phyloP scores from a whole-genome alignment of 2,329 filamentous ascomycete species.

The Paraphoma chrysanthemicola region DNA sequence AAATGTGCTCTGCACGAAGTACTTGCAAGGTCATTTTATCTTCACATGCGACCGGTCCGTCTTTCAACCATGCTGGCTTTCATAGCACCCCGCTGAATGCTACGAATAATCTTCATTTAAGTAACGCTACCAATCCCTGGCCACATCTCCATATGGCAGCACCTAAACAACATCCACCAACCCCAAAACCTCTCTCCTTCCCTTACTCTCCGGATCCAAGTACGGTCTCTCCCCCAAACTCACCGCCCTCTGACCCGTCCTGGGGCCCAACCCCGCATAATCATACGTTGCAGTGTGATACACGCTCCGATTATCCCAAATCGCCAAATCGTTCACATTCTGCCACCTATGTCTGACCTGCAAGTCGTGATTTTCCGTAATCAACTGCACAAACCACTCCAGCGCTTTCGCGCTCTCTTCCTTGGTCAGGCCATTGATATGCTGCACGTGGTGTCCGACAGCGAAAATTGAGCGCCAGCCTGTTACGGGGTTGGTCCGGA shows the following conservation, averaged over 20 bases:
- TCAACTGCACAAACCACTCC: constrained; percentile 51
- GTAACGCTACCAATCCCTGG: too few species aligned
- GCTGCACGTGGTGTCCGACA: constrained; percentile 49
- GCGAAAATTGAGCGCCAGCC: constrained; percentile 56
- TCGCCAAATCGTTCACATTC: constrained; percentile 57
- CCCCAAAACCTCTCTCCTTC: constrained; percentile 48
- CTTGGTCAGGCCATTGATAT: constrained; percentile 54
- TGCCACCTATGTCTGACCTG: constrained; percentile 59
- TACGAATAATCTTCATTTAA: too few species aligned
- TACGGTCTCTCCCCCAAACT: constrained; percentile 65
- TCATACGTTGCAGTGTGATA: constrained; percentile 69
- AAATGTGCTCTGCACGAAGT: too few species aligned
- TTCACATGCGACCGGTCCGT: too few species aligned
- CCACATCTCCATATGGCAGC: too few species aligned
- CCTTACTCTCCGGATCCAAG: constrained; percentile 59
- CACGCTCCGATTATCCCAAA: constrained; percentile 70
- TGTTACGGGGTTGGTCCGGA: constrained; percentile 57
- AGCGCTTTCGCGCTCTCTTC: constrained; percentile 53
- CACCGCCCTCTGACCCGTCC: constrained; percentile 64
- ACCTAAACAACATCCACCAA: not conserved
- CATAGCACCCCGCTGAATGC: too few species aligned
- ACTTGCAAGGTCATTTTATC: too few species aligned
- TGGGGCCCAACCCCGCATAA: constrained; percentile 60
- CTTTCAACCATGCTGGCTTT: too few species aligned
- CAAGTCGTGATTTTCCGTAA: constrained; percentile 59